These are phyloP conservation scores for Neopestalotiopsis sp. DNA, from an alignment of 2,329 filamentous ascomycete genomes.

Conservation along the genomic window DNA sequence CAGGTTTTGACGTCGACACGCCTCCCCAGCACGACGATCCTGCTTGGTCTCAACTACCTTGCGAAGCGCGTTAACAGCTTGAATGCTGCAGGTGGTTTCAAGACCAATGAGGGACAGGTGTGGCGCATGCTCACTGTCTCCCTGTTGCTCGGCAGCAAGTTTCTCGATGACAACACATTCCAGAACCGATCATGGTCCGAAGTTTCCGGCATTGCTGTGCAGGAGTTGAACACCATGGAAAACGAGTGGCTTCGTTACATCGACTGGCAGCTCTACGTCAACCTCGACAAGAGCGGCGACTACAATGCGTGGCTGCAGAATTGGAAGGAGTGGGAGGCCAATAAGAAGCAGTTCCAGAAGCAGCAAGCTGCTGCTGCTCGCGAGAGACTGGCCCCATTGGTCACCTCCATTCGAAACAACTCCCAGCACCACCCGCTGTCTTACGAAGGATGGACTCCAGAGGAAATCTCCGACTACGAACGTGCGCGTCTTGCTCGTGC, in stretches of 20 bases:
- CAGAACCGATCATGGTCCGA: conserved; percentile 97
- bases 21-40: conserved; percentile 87
- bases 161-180: conserved; percentile 95
- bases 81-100: conserved; percentile 58
- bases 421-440: conserved; percentile 40
- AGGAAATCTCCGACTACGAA: conserved; percentile 61
- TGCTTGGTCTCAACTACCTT: conserved; percentile 88
- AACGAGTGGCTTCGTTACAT: conserved; percentile 86
- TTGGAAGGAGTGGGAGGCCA: conserved; percentile 62
- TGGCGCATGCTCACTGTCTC: conserved; percentile 88
- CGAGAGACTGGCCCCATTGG: conserved; percentile 54
- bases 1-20: conserved; percentile 90
- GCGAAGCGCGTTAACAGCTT: conserved; percentile 82
- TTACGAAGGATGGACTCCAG: conserved; percentile 54
- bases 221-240: conserved; percentile 85
- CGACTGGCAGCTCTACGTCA: conserved; percentile 84
- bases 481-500: conserved; percentile 40
- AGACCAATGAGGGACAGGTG: conserved; percentile 71
- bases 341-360: conserved; percentile 50
- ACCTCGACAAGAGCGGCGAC: conserved; percentile 77
- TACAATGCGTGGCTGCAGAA: conserved; percentile 67
- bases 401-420: conserved; percentile 41
- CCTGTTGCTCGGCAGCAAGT: conserved; percentile 90
- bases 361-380: conserved; percentile 47
- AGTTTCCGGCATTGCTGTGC: conserved; percentile 85